Evolutionary conservation across 2,329 filamentous ascomycete genomes (phyloP), one percentile per base, ranked within the genome.

Genomic region (Trichoderma lentiforme): DNA sequence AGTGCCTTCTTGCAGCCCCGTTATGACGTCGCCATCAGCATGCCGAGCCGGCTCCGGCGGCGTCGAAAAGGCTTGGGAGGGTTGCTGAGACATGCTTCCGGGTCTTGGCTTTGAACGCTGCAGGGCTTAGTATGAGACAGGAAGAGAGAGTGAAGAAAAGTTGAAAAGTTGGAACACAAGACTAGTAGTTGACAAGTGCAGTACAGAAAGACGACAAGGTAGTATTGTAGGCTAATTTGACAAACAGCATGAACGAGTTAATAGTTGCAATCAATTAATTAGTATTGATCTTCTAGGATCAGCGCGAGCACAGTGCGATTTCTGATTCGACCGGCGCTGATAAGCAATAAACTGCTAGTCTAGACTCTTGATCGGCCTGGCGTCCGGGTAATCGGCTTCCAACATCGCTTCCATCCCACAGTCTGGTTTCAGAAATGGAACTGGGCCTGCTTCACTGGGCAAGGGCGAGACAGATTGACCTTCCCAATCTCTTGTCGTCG

Each of bases 41-140:
- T 66, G 74, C 75, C 73, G 75, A 74, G 74, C 73, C 74, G 73
- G 75, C 74, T 74, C 72, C 74, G 71, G 73, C 73, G 75, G 75
- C 70, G 51, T 53, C 61, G 15, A 53, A 53, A 26, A 57, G 53
- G 51, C n/a, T 53, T 60, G 28, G 57, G 56, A 43, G 56, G 39
- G 43, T 24, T 67, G 64, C 64, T 43, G 34, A 67, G 64, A 67
- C 64, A 57, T 51, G 51, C 30, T 57, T 67, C 51, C 64, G 64
- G 32, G 12, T 62, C 62, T 63, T 67, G 63, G 53, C 62, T 63
- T 67, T 39, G 36, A 43, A 62, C 61, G 32, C 39, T 36, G 51
- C 73, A 71, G n/a, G 53, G 65, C 28, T 61, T 32, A 28, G 30
- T 36, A 28, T 30, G 56, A 58, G 15, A 32, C 43, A 34, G 15